Percentiles rank a stretch among this genome's conserved stretches.
Conservation (phyloP, 192 early-diverging fungal species). For the Chytriomyces sp. region DNA sequence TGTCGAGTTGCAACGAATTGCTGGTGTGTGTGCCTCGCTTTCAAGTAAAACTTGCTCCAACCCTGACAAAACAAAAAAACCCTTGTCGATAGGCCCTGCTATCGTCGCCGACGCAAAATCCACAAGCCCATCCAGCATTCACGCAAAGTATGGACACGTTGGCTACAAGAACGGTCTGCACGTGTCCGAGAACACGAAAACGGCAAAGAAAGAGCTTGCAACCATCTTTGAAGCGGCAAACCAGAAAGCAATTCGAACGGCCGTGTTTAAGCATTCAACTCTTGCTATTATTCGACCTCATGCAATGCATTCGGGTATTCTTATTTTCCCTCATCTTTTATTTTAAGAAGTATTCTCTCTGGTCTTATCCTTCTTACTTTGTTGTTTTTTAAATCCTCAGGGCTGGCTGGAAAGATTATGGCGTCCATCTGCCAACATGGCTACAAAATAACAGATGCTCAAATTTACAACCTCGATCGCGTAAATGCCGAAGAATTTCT, state of each 20-base stretch:
- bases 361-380: not conserved
- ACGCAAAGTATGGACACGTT: slow-evolving; percentile 20
- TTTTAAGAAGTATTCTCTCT: not conserved
- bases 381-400: slow-evolving; percentile 15
- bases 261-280: slow-evolving; percentile 52
- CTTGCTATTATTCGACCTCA: slow-evolving; percentile 62
- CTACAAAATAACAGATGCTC: slow-evolving; percentile 53
- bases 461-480: slow-evolving; percentile 55
- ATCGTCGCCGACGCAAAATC: slow-evolving; percentile 29
- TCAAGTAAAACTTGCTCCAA: not conserved
- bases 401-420: slow-evolving; percentile 50
- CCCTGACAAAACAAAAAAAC: not conserved
- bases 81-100: slow-evolving; percentile 7
- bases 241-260: slow-evolving; percentile 36
- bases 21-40: not conserved
- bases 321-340: slow-evolving; percentile 4
- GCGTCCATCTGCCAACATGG: slow-evolving; percentile 43
- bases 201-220: slow-evolving; percentile 26
- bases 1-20: slow-evolving; percentile 1
- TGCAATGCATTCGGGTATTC: slow-evolving; percentile 52
- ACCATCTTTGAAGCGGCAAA: slow-evolving; percentile 29
- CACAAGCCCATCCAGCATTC: not conserved
- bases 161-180: slow-evolving; percentile 30
- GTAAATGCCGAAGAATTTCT: slow-evolving; percentile 65
- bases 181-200: not conserved